Conservation (phyloP, 2,329 filamentous ascomycete genomes). For the Botrytis sinoallii region DNA sequence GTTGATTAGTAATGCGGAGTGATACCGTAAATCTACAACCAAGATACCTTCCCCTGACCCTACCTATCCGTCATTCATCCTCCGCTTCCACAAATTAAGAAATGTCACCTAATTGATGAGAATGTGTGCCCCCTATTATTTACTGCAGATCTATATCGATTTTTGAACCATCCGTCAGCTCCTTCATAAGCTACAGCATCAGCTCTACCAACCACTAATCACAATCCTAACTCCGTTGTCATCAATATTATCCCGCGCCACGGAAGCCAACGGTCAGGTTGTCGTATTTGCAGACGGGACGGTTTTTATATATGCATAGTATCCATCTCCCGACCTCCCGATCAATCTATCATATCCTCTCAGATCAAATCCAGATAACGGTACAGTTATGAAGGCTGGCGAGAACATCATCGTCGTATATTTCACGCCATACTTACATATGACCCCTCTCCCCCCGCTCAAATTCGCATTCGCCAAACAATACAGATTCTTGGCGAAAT, state of each 20-base stretch:
- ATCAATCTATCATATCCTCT: constrained; percentile 2
- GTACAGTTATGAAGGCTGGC: neutral
- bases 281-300: constrained; percentile 8
- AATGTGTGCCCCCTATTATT: neutral
- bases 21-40: neutral
- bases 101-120: neutral
- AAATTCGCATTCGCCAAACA: constrained; percentile 4
- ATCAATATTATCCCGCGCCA: constrained; percentile 9
- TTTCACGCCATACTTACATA: constrained; percentile 9
- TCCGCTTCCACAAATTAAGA: too few relatives aligned
- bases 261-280: neutral
- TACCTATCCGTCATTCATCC: neutral
- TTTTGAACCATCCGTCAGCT: neutral
- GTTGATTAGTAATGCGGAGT: neutral
- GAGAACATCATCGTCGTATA: neutral
- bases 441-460: constrained; percentile 7
- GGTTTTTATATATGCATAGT: neutral
- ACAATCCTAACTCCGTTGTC: neutral
- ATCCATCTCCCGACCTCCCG: neutral
- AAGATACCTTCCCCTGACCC: neutral
- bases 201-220: neutral
- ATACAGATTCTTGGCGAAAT: neutral
- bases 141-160: neutral
- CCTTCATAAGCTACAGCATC: neutral
- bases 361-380: neutral